These are phyloP conservation scores for Xylaria sp. DNA, from an alignment of 2,329 filamentous ascomycete species.

Conservation along the genomic window DNA sequence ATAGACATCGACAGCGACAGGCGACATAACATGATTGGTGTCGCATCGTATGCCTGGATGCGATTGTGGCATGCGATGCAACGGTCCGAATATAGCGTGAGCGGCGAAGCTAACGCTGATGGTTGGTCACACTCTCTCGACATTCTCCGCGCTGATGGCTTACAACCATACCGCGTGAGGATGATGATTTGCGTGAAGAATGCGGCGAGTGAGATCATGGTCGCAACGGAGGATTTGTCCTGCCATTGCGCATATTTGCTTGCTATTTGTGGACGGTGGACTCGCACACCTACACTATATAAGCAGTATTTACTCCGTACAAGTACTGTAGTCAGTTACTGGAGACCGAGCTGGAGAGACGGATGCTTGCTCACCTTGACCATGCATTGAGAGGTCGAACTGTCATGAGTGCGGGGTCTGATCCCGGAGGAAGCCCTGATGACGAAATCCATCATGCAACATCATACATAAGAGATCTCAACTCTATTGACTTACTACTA, in stretches of 20 bases:
- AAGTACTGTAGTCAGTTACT: too few relatives aligned
- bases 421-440: conserved; percentile 2
- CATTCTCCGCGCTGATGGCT: conserved; percentile 1
- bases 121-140: conserved; percentile 13
- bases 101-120: conserved; percentile 11
- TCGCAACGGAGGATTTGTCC: conserved; percentile 16
- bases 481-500: neutral
- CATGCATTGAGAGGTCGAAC: conserved; percentile 1
- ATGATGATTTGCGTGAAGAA: conserved; percentile 17
- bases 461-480: neutral
- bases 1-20: neutral
- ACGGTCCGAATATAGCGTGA: conserved; percentile 17
- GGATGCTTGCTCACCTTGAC: neutral
- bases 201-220: conserved; percentile 16
- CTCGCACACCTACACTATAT: neutral
- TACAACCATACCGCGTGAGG: conserved; percentile 1
- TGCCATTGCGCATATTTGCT: conserved; percentile 6
- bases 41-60: conserved; percentile 15
- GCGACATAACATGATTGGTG: conserved; percentile 20
- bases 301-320: too few relatives aligned
- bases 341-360: too few relatives aligned
- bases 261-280: neutral
- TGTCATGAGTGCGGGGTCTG: conserved; percentile 11
- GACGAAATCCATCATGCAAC: conserved; percentile 9
- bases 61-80: conserved; percentile 21